Conservation (phyloP, 2,329 filamentous ascomycete genomes). For the Coniochaeta prunicola region DNA sequence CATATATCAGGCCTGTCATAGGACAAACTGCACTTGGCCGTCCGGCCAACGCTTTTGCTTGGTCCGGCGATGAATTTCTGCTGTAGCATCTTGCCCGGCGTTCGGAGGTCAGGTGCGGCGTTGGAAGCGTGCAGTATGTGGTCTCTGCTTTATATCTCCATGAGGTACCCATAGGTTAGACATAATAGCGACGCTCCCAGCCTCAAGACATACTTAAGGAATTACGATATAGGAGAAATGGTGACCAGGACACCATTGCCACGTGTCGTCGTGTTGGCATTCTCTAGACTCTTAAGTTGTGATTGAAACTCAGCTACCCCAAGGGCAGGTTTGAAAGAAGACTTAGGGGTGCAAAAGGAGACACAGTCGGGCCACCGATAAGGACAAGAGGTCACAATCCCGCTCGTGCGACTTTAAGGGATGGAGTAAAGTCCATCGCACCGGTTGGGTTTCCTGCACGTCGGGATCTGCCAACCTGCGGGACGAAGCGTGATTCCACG, state of each 20-base stretch:
- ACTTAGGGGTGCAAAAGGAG: too few relatives aligned
- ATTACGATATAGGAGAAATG: neutral
- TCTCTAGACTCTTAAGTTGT: too few relatives aligned
- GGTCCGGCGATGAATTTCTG: neutral
- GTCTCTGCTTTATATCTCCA: neutral
- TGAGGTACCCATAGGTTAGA: neutral
- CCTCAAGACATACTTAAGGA: neutral
- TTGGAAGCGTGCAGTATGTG: neutral
- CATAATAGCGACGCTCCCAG: neutral
- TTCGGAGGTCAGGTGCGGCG: neutral
- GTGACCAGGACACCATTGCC: neutral
- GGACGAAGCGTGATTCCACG: too few relatives aligned
- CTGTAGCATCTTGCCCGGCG: neutral
- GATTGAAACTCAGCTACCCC: too few relatives aligned
- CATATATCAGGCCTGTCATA: neutral
- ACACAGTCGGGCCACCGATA: too few relatives aligned
- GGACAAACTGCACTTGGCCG: neutral
- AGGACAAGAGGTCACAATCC: too few relatives aligned
- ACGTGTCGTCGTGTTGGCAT: neutral
- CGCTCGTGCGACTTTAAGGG: too few relatives aligned
- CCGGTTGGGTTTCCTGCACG: too few relatives aligned
- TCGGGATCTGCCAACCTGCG: too few relatives aligned
- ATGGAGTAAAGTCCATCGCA: too few relatives aligned
- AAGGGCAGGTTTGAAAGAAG: too few relatives aligned
- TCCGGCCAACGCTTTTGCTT: neutral